Base-by-base conservation (phyloP, 208 protist species). In the Lotmaria passim region DNA sequence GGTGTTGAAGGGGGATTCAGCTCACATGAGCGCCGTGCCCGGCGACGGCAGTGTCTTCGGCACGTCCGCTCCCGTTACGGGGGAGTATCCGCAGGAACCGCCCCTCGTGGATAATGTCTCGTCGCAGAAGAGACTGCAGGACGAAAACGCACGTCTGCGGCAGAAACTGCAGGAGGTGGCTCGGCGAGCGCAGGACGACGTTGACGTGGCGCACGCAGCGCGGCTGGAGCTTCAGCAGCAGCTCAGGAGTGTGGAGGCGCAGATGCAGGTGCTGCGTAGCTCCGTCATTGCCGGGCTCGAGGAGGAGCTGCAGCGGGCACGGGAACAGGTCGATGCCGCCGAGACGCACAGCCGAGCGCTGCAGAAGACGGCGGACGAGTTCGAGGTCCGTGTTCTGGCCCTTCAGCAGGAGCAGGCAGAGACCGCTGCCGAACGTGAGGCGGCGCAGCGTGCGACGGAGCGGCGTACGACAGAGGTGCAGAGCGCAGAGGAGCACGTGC, bases 121-220 rank as follows among this genome's bases (percentile, higher is more conserved):
- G 3, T 5, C 43, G 19, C 43, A 59, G 43, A 26, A 19, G 36
- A 60, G 55, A 26, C 65, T 82, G 34, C 57, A 56, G 31, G 66
- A 70, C 5, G 65, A 82, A 33, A 69, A 77, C 34, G 76, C 48
- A 21, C 70, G 48, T 31, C 58, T 72, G 38, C 62, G 64, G 17
- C 36, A 61, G 26, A 46, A 56, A 34, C 55, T 72, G 30, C 72
- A 78, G 28, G 64, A 72, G 14, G 75, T 69, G n/a, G 50, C 39
- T 24, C 67, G 75, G 2, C 63, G 57, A 38, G 70, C 60, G 12
- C 76, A 82, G 31, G 76, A 77, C 33, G 66, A 73, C 5, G 34
- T 82, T 12, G 76, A 82, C 56, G 33, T 23, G 11, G 69, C 63
- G 31, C 76, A 82, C 44, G 55, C 61, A n/a, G 58, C 50, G 31